Conservation (phyloP, 2,329 filamentous ascomycete genomes). For the Herpotrichia juniperi region DNA sequence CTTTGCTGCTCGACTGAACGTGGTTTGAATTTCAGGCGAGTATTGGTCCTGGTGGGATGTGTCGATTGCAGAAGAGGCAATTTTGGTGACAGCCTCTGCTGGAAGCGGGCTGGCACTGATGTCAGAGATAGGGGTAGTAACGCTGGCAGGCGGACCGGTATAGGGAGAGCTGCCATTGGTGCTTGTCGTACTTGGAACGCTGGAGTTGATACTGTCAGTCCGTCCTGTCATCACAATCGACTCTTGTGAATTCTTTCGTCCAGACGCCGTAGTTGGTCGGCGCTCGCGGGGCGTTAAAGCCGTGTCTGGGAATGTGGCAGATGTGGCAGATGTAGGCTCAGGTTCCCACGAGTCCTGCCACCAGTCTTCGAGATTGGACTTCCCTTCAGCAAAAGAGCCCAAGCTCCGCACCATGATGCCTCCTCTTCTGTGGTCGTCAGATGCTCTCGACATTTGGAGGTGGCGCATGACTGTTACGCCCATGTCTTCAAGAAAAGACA, state of each 20-base stretch:
- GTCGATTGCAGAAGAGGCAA: constrained; percentile 27
- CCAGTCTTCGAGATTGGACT: constrained; percentile 41
- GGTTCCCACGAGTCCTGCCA: constrained; percentile 38
- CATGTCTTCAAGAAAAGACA: constrained; percentile 63
- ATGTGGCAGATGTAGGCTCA: constrained; percentile 15
- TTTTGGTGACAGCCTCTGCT: constrained; percentile 25
- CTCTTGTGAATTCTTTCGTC: constrained; percentile 13
- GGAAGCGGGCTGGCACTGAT: constrained; percentile 18
- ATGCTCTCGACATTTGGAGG: constrained; percentile 62
- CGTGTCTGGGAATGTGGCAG: constrained; percentile 17
- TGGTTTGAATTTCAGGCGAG: constrained; percentile 37
- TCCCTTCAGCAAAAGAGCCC: constrained; percentile 45
- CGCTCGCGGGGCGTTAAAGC: constrained; percentile 25
- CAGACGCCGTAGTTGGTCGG: constrained; percentile 15
- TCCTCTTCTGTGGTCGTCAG: constrained; percentile 58
- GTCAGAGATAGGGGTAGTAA: constrained; percentile 30
- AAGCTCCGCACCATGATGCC: constrained; percentile 59
- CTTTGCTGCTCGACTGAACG: constrained; percentile 43
- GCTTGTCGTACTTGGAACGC: constrained; percentile 22
- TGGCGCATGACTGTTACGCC: constrained; percentile 64
- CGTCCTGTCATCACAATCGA: constrained; percentile 21
- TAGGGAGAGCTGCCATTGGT: constrained; percentile 23
- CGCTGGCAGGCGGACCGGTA: constrained; percentile 22
- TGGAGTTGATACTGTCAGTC: constrained; percentile 29
- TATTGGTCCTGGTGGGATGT: constrained; percentile 26